These are phyloP conservation scores for Penicillium sp. DNA, from an alignment of 2,329 filamentous ascomycete genomes.

Conservation along the genomic window DNA sequence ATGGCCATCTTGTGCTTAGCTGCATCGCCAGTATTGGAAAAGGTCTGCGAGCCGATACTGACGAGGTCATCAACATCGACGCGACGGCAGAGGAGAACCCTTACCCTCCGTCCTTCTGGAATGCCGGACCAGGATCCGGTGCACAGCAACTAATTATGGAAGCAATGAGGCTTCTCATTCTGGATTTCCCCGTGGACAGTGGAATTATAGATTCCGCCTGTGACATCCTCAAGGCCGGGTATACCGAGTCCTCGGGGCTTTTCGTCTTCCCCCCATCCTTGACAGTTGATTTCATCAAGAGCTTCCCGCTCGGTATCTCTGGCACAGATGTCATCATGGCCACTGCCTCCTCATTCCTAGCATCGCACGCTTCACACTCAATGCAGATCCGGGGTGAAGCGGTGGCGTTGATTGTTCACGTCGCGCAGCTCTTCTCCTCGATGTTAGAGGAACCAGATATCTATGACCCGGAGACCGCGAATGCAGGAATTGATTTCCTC, in stretches of 20 bases:
- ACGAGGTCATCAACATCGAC: slow-evolving; percentile 37
- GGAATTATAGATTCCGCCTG: slow-evolving; percentile 47
- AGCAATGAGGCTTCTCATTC: slow-evolving; percentile 41
- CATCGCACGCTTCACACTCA: slow-evolving; percentile 40
- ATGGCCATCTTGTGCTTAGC: slow-evolving; percentile 37
- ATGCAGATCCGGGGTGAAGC: slow-evolving; percentile 35
- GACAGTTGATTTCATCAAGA: slow-evolving; percentile 43
- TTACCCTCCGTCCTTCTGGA: slow-evolving; percentile 40
- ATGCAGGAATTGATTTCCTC: slow-evolving; percentile 47
- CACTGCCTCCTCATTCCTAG: slow-evolving; percentile 47
- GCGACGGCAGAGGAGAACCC: slow-evolving; percentile 22
- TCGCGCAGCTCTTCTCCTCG: slow-evolving; percentile 39
- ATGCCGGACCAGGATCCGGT: slow-evolving; percentile 29
- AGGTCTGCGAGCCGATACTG: slow-evolving; percentile 38
- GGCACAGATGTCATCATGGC: slow-evolving; percentile 46
- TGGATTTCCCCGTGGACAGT: slow-evolving; percentile 40
- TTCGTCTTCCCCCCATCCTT: slow-evolving; percentile 45
- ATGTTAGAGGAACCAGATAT: slow-evolving; percentile 35
- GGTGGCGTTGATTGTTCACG: slow-evolving; percentile 37
- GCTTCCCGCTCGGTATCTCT: slow-evolving; percentile 38
- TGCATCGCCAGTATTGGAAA: slow-evolving; percentile 44
- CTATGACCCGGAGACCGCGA: slow-evolving; percentile 44
- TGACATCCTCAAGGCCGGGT: slow-evolving; percentile 47
- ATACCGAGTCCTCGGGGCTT: slow-evolving; percentile 44
- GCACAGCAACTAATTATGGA: slow-evolving; percentile 40